phyloP scores from a whole-genome alignment of 805 yeast species.

The Saturnispora mendoncae region DNA sequence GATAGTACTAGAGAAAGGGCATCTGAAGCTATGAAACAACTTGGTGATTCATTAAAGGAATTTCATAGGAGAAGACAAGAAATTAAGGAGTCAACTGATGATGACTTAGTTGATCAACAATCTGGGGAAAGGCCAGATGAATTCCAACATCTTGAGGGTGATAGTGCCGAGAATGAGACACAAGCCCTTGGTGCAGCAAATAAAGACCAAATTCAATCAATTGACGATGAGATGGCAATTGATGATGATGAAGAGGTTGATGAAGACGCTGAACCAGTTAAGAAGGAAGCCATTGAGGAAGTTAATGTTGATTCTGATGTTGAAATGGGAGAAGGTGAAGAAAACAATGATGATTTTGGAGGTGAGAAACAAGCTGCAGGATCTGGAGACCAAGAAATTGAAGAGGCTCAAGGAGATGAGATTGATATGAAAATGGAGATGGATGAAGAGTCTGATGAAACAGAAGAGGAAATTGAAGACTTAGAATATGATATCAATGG shows the following conservation, averaged over 20 bases:
- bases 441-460: conserved; percentile 26
- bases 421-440: conserved; percentile 36
- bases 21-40: conserved; percentile 69
- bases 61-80: conserved; percentile 87
- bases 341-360: conserved; percentile 18
- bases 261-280: conserved; percentile 19
- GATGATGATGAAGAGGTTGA: conserved; percentile 48
- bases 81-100: conserved; percentile 61
- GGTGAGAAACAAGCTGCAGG: conserved; percentile 17
- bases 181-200: conserved; percentile 92
- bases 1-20: conserved; percentile 61
- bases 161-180: conserved; percentile 66
- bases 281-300: conserved; percentile 19
- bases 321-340: conserved; percentile 22
- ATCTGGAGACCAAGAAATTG: conserved; percentile 18
- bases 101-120: conserved; percentile 40
- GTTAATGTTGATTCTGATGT: conserved; percentile 28
- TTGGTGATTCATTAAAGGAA: conserved; percentile 88
- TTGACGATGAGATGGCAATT: conserved; percentile 74
- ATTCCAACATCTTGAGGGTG: conserved; percentile 76
- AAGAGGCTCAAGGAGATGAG: conserved; percentile 31
- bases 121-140: conserved; percentile 74
- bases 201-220: conserved; percentile 64
- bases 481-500: conserved; percentile 16
- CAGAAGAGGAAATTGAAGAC: conserved; percentile 24